These are phyloP conservation scores for Suillus alpinus DNA, from an alignment of 768 basidiomycete species.

Conservation along the genomic window DNA sequence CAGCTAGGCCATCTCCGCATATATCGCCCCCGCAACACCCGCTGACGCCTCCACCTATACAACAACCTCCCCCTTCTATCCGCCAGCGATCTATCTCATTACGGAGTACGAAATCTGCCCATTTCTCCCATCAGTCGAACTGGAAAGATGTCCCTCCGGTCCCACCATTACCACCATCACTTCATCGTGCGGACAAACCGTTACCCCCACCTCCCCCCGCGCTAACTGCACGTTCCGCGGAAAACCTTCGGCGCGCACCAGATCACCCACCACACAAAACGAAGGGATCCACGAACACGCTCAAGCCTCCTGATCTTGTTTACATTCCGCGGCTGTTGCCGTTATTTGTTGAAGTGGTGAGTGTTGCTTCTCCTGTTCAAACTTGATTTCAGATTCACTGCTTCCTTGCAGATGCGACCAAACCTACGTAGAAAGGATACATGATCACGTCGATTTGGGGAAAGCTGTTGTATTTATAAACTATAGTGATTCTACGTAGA, in stretches of 20 bases:
- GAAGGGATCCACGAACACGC: slow-evolving; percentile 42
- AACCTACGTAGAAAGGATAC: slow-evolving; percentile 16
- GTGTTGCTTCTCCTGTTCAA: slow-evolving; percentile 19
- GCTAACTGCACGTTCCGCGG: slow-evolving; percentile 4
- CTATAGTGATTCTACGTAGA: neutral
- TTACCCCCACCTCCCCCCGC: slow-evolving; percentile 35
- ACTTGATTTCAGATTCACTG: slow-evolving; percentile 4
- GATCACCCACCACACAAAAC: slow-evolving; percentile 29
- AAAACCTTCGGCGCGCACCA: slow-evolving; percentile 16
- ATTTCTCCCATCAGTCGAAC: slow-evolving; percentile 15
- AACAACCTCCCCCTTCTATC: slow-evolving; percentile 6
- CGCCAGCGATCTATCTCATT: slow-evolving; percentile 43
- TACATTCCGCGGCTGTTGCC: slow-evolving; percentile 83
- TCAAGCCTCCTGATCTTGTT: slow-evolving; percentile 74
- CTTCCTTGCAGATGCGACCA: slow-evolving; percentile 34
- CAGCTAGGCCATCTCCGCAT: slow-evolving; percentile 3
- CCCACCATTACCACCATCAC: slow-evolving; percentile 41
- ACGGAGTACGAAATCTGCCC: slow-evolving; percentile 46
- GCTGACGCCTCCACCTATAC: neutral
- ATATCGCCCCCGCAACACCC: slow-evolving; percentile 4
- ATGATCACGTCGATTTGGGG: slow-evolving; percentile 6
- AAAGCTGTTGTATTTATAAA: neutral
- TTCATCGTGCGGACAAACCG: slow-evolving; percentile 37
- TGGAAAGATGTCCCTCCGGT: slow-evolving; percentile 36
- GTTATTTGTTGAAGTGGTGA: slow-evolving; percentile 88